Base-by-base conservation (phyloP, 2,329 filamentous ascomycete genomes). In the Parafenestella ontariensis region DNA sequence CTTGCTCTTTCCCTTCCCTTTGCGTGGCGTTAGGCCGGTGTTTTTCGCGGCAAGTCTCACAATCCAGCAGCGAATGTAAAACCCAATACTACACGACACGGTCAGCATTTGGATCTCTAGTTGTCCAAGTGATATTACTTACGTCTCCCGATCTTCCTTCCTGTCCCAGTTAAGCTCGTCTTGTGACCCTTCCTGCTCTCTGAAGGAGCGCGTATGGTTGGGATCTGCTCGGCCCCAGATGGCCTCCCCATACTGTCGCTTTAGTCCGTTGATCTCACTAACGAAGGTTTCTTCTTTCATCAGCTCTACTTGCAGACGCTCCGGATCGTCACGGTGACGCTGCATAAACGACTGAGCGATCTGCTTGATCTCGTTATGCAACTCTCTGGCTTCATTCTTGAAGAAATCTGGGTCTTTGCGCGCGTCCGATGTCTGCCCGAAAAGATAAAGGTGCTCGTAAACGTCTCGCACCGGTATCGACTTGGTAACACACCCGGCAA, bases 31-130 rank as follows among this genome's bases (percentile, higher is more conserved):
- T 33, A 28, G 29, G 7, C 9, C 33, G 24, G 39, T 29, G 17
- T 49, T 46, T 31, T 24, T 41, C 6, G 47, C 44, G 9, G 47
- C 51, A 15, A 51, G 13, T 3, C 54, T 33, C 17, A 52, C 43
- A 13, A 60, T 52, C 56, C 59, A 62, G 39, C 59, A 62, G 5
- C 52, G 59, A 31, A 62, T 40, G n/a, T 49, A 56, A 13, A 58
- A 62, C 3, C 42, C 36, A 26, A 62, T 58, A 3, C 59, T 62
- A 11, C 0, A 9, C 13, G 7, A n/a, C 28, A 1, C 2, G 4
- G 9, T 62, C 15, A 62, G 36, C 21, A 23, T 3, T 13, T 15
- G 20, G 21, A n/a, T 13, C 21, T 40, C 13, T 23, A 15, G 9
- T 3, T 24, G 13, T 21, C 3, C 13, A n/a, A 6, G 11, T 20